These are phyloP conservation scores for Beta macrorhiza DNA, from an alignment of 179 eudicot species.

Conservation along the genomic window DNA sequence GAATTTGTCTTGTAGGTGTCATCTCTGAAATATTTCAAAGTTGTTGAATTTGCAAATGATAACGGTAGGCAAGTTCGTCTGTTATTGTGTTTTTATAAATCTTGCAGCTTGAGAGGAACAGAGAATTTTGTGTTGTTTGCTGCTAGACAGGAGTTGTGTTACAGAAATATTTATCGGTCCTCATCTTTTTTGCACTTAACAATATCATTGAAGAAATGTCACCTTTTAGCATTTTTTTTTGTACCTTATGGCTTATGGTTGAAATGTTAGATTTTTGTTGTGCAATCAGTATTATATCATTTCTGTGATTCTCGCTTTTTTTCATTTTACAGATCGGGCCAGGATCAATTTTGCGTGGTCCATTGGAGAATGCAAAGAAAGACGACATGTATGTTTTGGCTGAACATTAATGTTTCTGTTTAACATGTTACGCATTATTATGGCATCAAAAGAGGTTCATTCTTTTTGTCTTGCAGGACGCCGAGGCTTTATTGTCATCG, in stretches of 20 bases:
- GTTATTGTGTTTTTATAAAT: too few relatives aligned
- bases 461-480: slow-evolving; percentile 41
- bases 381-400: slow-evolving; percentile 49
- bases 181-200: too few relatives aligned
- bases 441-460: slow-evolving; percentile 2
- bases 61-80: too few relatives aligned
- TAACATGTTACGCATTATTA: background rate
- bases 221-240: background rate
- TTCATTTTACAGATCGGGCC: slow-evolving; percentile 68
- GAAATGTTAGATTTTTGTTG: slow-evolving; percentile 15
- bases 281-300: background rate
- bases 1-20: too few relatives aligned
- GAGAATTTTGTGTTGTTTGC: too few relatives aligned
- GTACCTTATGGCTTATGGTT: background rate
- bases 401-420: background rate
- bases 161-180: too few relatives aligned
- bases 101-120: too few relatives aligned
- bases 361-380: slow-evolving; percentile 60
- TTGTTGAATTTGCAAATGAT: too few relatives aligned
- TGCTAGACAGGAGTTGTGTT: too few relatives aligned
- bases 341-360: slow-evolving; percentile 86
- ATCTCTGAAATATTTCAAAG: too few relatives aligned
- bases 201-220: background rate
- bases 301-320: background rate
- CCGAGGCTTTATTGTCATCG: slow-evolving; percentile 74